Base-by-base conservation (phyloP, 1,284 basidiomycete genomes). In the Cryptococcus jaspeensis region DNA sequence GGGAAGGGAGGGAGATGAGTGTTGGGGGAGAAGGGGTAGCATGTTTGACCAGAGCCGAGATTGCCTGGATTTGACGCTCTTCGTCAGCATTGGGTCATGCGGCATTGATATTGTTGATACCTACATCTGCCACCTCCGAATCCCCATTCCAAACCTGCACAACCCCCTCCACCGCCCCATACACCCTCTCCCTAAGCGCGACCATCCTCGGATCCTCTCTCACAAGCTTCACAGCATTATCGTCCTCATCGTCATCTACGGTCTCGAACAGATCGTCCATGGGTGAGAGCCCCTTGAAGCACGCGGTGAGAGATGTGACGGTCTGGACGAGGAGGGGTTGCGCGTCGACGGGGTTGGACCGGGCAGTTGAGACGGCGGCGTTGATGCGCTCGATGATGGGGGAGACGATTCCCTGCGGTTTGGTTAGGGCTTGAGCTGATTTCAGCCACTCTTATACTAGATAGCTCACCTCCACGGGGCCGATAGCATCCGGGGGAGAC, bases 201-300 rank as follows among this genome's bases (percentile, higher is more conserved):
- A 83, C 72, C 71, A 87, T 83, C 28, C 86, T 78, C 2, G 81
- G 79, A 68, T 92, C 87, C 8, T 83, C 81, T n/a, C 90, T 79
- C 0, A 85, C 87, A 1, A 65, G 70, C 50, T 80, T 78, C 69
- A 90, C 82, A n/a, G 76, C 80, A 53, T 82, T 52, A 46, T 58
- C 52, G 6, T 63, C 53, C 11, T 58, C 62, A 11, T 61, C 64
- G 4, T 72, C 81, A 13, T 62, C 63, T 1, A 60, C 43, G 7
- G 65, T 56, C 42, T 84, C 83, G 18, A 85, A 80, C 51, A 87
- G 75, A 67, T 92, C 91, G 4, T 83, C 82, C 0, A 84, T 84
- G 9, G 87, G 84, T 0, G 92, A 90, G 9, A 94, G 81, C 2
- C 92, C 92, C 59, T 87, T 88, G 7, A 90, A 87, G 38, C 91